These are phyloP conservation scores for Fusarium clavum DNA, from an alignment of 2,329 filamentous ascomycete genomes.

Conservation along the genomic window DNA sequence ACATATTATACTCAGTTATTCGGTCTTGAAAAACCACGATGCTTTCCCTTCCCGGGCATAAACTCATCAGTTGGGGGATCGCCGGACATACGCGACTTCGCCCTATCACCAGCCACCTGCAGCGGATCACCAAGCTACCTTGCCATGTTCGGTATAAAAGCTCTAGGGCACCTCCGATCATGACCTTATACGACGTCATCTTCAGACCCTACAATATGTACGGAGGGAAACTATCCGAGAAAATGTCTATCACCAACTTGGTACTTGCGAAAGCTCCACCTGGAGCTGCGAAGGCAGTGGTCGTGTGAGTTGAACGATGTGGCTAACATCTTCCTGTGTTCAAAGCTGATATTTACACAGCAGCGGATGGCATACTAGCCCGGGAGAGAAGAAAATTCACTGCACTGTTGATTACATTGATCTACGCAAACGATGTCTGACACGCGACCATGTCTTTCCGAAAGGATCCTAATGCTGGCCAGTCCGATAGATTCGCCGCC, in stretches of 20 bases:
- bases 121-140: neutral
- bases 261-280: neutral
- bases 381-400: neutral
- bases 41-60: no score
- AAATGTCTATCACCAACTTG: neutral
- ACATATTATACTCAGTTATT: no score
- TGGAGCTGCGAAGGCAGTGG: neutral
- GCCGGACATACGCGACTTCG: no score
- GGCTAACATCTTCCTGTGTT: no score
- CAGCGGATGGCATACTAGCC: neutral
- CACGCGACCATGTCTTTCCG: neutral
- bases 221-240: neutral
- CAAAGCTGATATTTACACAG: no score
- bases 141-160: neutral
- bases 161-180: no score
- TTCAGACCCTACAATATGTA: neutral
- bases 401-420: neutral
- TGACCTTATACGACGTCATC: neutral
- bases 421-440: accelerated
- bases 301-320: neutral
- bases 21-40: no score
- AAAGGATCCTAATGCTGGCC: no score
- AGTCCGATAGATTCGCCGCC: no score
- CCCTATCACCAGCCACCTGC: no score
- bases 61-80: no score